Percentiles rank a stretch among this genome's conserved stretches.
These are phyloP conservation scores for Fusarium sp. DNA, from an alignment of 2,329 filamentous ascomycete species.

Conservation along the genomic window DNA sequence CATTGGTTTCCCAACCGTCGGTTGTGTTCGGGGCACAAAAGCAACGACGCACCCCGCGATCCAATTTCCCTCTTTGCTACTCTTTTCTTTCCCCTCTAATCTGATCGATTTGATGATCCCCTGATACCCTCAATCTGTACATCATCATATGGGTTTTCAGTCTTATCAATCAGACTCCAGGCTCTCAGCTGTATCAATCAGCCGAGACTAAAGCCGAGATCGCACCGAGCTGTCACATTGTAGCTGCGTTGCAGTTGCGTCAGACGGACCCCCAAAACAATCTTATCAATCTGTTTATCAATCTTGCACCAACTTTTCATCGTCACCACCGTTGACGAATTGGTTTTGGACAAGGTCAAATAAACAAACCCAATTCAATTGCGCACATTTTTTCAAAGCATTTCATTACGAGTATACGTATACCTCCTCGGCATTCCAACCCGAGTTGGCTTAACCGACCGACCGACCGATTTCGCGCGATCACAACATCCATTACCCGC, in stretches of 20 bases:
- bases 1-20: conserved; percentile 44
- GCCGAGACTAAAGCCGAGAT: conserved; percentile 36
- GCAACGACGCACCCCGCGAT: conserved; percentile 45
- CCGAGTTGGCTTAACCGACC: conserved; percentile 34
- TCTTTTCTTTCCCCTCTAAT: conserved; percentile 17
- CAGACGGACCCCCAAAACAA: conserved; percentile 19
- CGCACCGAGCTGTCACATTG: conserved; percentile 22
- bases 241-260: conserved; percentile 16
- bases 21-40: conserved; percentile 47
- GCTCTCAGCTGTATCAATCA: conserved; percentile 26
- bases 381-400: neutral
- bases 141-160: conserved; percentile 19
- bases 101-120: conserved; percentile 9
- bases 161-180: conserved; percentile 15
- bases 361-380: conserved; percentile 1
- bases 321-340: conserved; percentile 10
- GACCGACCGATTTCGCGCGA: conserved; percentile 36
- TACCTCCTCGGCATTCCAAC: conserved; percentile 46
- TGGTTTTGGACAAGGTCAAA: neutral
- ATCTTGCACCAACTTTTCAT: conserved; percentile 1
- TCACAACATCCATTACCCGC: conserved; percentile 21
- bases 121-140: conserved; percentile 3
- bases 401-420: neutral
- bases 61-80: conserved; percentile 37
- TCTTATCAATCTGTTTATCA: conserved; percentile 39